Conservation (phyloP, 2,329 filamentous ascomycete species). For the Calonectria hongkongensis region DNA sequence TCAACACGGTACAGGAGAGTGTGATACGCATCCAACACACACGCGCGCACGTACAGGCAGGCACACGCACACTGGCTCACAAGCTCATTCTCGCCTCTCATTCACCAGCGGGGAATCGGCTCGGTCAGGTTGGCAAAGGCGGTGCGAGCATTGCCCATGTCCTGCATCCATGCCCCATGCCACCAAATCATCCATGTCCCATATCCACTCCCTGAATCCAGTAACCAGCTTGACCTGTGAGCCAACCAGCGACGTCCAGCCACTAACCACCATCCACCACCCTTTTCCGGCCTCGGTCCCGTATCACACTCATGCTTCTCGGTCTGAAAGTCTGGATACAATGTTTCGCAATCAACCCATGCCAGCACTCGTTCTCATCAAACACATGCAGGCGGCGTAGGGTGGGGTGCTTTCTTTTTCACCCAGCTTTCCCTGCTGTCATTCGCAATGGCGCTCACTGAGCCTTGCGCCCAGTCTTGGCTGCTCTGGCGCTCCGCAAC, state of each 20-base stretch:
- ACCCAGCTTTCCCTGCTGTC: constrained; percentile 1
- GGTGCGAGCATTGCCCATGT: constrained; percentile 32
- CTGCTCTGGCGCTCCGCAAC: constrained; percentile 34
- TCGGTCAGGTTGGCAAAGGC: constrained; percentile 30
- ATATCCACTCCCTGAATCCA: constrained; percentile 33
- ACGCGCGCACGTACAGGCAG: constrained; percentile 4
- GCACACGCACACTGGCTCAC: constrained; percentile 20
- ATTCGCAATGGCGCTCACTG: constrained; percentile 21
- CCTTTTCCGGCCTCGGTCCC: constrained; percentile 22
- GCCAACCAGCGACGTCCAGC: constrained; percentile 35
- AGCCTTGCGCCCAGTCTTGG: constrained; percentile 31
- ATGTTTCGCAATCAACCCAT: constrained; percentile 31
- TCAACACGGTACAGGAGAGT: constrained; percentile 4
- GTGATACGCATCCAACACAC: constrained; percentile 33
- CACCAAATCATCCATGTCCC: constrained; percentile 19
- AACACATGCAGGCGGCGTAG: constrained; percentile 22
- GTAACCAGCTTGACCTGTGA: constrained; percentile 23
- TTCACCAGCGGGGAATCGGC: constrained; percentile 32
- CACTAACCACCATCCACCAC: constrained; percentile 19
- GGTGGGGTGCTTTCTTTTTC: constrained; percentile 22
- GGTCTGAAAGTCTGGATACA: constrained; percentile 28
- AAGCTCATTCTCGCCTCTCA: constrained; percentile 26
- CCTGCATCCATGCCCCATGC: constrained; percentile 27
- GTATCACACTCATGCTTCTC: constrained; percentile 12
- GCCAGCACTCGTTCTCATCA: constrained; percentile 23